Percentiles rank a stretch among this genome's conserved stretches.
phyloP scores from a whole-genome alignment of 2,329 filamentous ascomycete species.

The Sphaceloma murrayae region DNA sequence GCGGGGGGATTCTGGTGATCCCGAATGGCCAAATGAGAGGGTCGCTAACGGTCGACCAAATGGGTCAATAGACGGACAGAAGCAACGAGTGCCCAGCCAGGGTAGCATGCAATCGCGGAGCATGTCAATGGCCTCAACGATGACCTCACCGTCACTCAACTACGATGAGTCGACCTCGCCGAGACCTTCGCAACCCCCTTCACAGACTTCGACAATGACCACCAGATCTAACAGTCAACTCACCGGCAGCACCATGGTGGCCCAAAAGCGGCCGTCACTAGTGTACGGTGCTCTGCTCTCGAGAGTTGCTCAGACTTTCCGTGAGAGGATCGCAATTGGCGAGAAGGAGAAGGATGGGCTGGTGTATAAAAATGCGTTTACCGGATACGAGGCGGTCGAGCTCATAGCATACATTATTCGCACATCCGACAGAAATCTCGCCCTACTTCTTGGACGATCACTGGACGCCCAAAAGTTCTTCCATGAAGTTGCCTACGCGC shows the following conservation, averaged over 20 bases:
- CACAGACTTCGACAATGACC: constrained; percentile 23
- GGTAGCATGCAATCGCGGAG: constrained; percentile 48
- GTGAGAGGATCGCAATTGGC: constrained; percentile 72
- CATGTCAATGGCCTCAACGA: constrained; percentile 87
- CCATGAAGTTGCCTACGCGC: constrained; percentile 97
- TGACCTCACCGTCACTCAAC: constrained; percentile 40
- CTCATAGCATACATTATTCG: constrained; percentile 94
- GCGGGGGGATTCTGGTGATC: constrained; percentile 42
- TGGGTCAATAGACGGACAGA: constrained; percentile 12
- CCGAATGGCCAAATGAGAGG: constrained; percentile 12
- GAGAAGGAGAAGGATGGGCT: constrained; percentile 94
- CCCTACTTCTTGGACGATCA: constrained; percentile 78
- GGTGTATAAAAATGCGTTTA: constrained; percentile 95
- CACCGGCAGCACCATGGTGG: constrained; percentile 39
- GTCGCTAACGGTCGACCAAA: constrained; percentile 16
- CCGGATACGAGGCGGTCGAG: constrained; percentile 89
- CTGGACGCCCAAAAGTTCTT: constrained; percentile 98
- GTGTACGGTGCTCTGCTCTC: constrained; percentile 92
- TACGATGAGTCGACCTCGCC: constrained; percentile 23
- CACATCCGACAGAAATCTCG: constrained; percentile 90
- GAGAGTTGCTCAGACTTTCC: constrained; percentile 85
- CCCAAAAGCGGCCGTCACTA: constrained; percentile 63
- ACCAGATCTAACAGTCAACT: constrained; percentile 33
- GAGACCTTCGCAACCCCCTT: constrained; percentile 23
- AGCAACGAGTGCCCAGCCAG: constrained; percentile 25